Evolutionary conservation across 495 filamentous ascomycete species (phyloP), one percentile per base, ranked within the genome.

Genomic region (Aspergillus homomorphus): DNA sequence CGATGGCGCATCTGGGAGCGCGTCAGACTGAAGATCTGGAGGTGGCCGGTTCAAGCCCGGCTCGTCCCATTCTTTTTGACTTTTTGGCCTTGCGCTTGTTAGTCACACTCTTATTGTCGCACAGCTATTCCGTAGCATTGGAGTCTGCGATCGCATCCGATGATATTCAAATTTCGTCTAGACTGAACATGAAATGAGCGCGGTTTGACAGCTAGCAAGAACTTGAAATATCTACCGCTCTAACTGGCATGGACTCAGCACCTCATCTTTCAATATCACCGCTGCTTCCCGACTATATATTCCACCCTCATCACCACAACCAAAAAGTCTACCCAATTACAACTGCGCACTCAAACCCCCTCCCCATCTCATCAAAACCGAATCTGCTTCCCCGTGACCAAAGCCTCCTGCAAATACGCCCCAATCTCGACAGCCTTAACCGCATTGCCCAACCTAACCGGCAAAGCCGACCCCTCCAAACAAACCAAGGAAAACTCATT

Each of bases 341-440:
- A 72, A 60, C 45, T 66, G 61, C 22, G 67, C 56, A 54, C 22
- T 68, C 63, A 28, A 68, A 79, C 65, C 82, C 79, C 53, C 61
- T 78, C 18, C 69, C 81, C 28, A 73, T 77, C 49, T 73, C 66
- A 50, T 71, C 70, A 53, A n/a, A 85, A 86, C 48, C 63, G 76
- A 49, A 87, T 77, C 75, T 84, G 83, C 69, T 74, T 73, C 51
- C 82, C 81, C n/a, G 65, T 73, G 18, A 69, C 71, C 64, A 87
- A 64, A 21, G 73, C 75, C 63, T 87, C 83, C 65, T 84, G 81
- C 53, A 86, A 67, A 54, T 81, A 82, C 51, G 73, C 69, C 6
- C 79, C 84, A 67, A 87, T 84, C 68, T 77, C 72, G 15, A 87
- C 79, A 7, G 84, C 81, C 67, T 82, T 72, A 30, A 85, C 77